Percentiles rank a stretch among this genome's conserved stretches.
phyloP scores from a whole-genome alignment of 176 grass and related monocot genomes.

The Carex pumila region DNA sequence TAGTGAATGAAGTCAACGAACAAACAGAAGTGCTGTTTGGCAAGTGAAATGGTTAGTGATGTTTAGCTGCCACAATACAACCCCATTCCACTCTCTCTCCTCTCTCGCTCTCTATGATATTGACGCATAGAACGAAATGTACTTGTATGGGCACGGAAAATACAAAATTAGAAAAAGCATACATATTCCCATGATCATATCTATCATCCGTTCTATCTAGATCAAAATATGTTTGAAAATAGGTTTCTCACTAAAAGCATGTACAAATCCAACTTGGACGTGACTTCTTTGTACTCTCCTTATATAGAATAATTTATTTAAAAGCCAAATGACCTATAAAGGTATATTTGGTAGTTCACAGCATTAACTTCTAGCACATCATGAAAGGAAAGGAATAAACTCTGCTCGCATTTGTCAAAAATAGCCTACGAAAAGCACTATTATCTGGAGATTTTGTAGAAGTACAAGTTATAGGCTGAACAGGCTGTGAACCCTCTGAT shows the following conservation, averaged over 20 bases:
- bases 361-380: not conserved
- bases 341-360: not conserved
- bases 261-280: not conserved
- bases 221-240: not conserved
- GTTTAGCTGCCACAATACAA: not conserved
- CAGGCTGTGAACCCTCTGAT: not conserved
- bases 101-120: not conserved
- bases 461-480: not conserved
- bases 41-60: too few relatives aligned
- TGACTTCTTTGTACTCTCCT: not conserved
- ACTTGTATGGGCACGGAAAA: not conserved
- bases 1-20: not conserved
- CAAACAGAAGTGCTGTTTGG: not conserved
- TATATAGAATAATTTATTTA: not conserved
- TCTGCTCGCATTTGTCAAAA: not conserved
- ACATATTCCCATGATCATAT: not conserved
- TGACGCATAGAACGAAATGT: not conserved
- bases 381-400: conserved; percentile 30
- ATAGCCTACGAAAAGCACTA: not conserved
- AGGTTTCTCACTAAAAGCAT: not conserved
- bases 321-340: not conserved
- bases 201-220: not conserved
- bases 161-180: not conserved
- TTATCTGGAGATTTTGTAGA: not conserved
- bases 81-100: not conserved